Evolutionary conservation across 2,329 filamentous ascomycete species (phyloP).

Genomic region (Fusarium torulosum): DNA sequence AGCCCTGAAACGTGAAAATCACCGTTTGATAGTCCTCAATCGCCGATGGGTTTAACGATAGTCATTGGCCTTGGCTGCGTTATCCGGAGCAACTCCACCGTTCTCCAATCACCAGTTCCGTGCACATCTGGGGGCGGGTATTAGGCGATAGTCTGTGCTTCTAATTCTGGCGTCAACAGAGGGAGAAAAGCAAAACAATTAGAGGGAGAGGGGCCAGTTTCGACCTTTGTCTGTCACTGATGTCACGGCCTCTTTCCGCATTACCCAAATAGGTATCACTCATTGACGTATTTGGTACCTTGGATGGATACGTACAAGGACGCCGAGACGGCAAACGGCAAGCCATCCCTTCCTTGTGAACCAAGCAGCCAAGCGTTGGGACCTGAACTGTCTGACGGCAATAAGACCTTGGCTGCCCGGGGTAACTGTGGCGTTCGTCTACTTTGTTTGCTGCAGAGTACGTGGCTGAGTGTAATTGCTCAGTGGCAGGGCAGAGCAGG

Average conservation of each 20-base stretch:
- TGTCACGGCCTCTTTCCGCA: constrained; percentile 29
- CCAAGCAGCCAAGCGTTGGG: constrained; percentile 29
- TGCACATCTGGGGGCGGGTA: constrained; percentile 27
- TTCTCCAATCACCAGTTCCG: constrained; percentile 35
- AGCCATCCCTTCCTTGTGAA: constrained; percentile 21
- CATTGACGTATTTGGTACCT: constrained; percentile 28
- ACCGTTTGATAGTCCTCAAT: constrained; percentile 13
- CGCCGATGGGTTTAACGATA: constrained; percentile 27
- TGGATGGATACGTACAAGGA: constrained; percentile 20
- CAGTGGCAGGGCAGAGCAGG: not conserved
- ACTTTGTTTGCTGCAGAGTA: not conserved
- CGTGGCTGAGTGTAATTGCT: constrained; percentile 22
- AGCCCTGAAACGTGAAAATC: not conserved
- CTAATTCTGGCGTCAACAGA: not conserved
- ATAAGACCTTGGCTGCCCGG: constrained; percentile 23
- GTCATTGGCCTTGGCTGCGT: constrained; percentile 29
- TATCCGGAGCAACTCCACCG: constrained; percentile 42
- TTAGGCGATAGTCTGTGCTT: not conserved
- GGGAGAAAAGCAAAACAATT: not conserved
- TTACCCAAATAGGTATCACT: constrained; percentile 16
- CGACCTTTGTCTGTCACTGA: constrained; percentile 5
- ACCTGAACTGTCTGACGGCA: constrained; percentile 29
- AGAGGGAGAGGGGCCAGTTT: not conserved
- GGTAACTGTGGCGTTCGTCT: constrained; percentile 21
- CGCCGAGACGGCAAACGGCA: constrained; percentile 43